Conservation (phyloP, 768 basidiomycete species). For the Cystofilobasidium bisporidii region DNA sequence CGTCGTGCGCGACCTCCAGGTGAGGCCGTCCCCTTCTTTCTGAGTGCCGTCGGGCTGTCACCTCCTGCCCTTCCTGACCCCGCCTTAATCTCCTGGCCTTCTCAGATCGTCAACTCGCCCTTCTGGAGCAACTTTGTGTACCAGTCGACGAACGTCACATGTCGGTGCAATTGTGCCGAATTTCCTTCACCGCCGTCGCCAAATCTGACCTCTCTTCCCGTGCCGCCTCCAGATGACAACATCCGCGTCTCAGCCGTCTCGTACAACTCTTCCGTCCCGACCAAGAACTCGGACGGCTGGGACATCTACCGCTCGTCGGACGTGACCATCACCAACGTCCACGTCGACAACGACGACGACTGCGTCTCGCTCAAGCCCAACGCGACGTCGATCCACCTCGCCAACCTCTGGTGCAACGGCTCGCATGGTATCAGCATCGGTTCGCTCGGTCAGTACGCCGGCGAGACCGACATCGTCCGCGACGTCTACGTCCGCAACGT, state of each 20-base stretch:
- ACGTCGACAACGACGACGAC: conserved; percentile 46
- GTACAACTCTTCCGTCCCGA: conserved; percentile 30
- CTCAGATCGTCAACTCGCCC: too few species aligned
- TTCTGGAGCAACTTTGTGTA: too few species aligned
- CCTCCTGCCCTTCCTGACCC: conserved; percentile 14
- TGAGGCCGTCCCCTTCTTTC: conserved; percentile 44
- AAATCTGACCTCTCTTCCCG: too few species aligned
- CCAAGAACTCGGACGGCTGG: conserved; percentile 49
- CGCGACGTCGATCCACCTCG: conserved; percentile 52
- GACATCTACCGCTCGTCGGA: conserved; percentile 50
- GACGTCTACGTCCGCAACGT: conserved; percentile 55
- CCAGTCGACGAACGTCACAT: too few species aligned
- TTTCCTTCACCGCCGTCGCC: too few species aligned
- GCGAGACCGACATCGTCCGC: conserved; percentile 49
- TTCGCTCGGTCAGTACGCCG: conserved; percentile 49
- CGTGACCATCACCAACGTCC: conserved; percentile 41
- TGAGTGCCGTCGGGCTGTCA: too few species aligned
- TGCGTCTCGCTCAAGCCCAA: conserved; percentile 52
- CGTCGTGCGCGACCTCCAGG: conserved; percentile 43
- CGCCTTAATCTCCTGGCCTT: too few species aligned
- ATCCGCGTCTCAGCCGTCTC: conserved; percentile 37
- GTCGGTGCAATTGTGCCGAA: too few species aligned
- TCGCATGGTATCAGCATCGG: conserved; percentile 47
- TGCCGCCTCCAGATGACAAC: too few species aligned
- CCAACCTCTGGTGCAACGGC: conserved; percentile 50